Base-by-base conservation (phyloP, 73 alveolate genomes). In the Effrenium voratum region DNA sequence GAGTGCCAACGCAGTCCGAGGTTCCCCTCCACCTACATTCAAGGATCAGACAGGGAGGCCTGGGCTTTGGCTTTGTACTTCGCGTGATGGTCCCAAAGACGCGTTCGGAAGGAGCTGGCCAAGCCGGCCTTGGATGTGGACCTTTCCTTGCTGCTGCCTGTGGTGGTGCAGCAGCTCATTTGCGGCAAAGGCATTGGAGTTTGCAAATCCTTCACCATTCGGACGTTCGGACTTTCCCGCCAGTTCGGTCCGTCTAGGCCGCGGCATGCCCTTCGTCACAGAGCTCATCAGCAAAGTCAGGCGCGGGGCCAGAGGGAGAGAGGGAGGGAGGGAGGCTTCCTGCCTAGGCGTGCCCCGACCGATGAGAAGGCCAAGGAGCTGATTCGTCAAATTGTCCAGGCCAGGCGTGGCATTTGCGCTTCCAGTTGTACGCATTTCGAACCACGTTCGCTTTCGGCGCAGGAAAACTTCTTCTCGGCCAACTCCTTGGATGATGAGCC, bases 11-110 rank as follows among this genome's bases (percentile, higher is more conserved):
- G n/a, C 16, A 57, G 72, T 57, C n/a, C 60, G 26, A 86, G 94
- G 94, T 86, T 38, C 47, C 94, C 94, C 45, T 86, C 94, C 34
- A 82, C 55, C 30, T 86, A 86, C 94, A 86, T 86, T 82, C 94
- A 86, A 36, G 94, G 94, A 3, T 34, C 60, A 5, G 87, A 59
- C 63, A 44, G 49, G 45, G 66, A 59, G 77, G 47, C 77, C 2
- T 15, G 70, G 38, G 75, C 34, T 3, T 72, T 44, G 38, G 82
- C 49, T n/a, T n/a, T n/a, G n/a, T n/a, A n/a, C n/a, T n/a, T n/a
- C n/a, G n/a, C n/a, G n/a, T 47, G 40, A 40, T 32, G 77, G 77
- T 32, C 77, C 40, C 28, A 30, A 28, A 28, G 77, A n/a, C 2
- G 73, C 4, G 73, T 12, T 10, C 32, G 30, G 73, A 5, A 83